Evolutionary conservation across 2,329 filamentous ascomycete species (phyloP).

Genomic region (Sclerotinia nivalis): DNA sequence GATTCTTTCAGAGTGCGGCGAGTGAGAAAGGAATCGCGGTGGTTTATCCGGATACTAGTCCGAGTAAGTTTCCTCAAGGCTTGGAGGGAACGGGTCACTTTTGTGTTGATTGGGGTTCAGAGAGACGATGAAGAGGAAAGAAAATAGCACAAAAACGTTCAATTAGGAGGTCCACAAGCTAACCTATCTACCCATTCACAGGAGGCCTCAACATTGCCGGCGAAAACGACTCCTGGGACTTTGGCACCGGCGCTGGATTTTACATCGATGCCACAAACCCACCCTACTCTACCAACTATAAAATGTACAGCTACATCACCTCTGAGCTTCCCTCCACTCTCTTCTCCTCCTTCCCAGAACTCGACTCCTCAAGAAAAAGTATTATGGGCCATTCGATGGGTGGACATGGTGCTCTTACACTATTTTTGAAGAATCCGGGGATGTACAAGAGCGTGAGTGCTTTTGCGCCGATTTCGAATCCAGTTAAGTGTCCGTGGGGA

Average conservation of each 20-base stretch:
- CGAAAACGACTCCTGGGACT: slow-evolving; percentile 88
- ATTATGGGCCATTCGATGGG: slow-evolving; percentile 98
- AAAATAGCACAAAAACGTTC: neutral
- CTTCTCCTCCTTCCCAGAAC: slow-evolving; percentile 67
- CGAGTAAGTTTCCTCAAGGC: slow-evolving; percentile 55
- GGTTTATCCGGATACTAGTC: slow-evolving; percentile 92
- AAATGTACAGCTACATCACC: slow-evolving; percentile 94
- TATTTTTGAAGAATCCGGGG: slow-evolving; percentile 89
- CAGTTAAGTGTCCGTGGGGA: slow-evolving; percentile 84
- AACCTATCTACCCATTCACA: slow-evolving; percentile 36
- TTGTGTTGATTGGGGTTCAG: neutral
- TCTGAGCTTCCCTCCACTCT: slow-evolving; percentile 79
- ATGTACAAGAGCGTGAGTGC: slow-evolving; percentile 87
- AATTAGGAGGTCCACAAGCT: neutral
- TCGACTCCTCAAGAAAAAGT: slow-evolving; percentile 71
- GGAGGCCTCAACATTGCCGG: slow-evolving; percentile 76
- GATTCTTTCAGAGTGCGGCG: slow-evolving; percentile 87
- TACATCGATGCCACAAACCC: slow-evolving; percentile 82
- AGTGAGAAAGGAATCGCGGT: slow-evolving; percentile 82
- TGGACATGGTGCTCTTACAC: slow-evolving; percentile 88
- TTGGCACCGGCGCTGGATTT: slow-evolving; percentile 89
- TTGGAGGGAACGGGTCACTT: neutral
- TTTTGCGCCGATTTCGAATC: slow-evolving; percentile 89
- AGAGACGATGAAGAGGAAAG: neutral
- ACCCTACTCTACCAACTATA: slow-evolving; percentile 78